Conservation (phyloP, 176 grass and related monocot species). For the Chloris gayana region DNA sequence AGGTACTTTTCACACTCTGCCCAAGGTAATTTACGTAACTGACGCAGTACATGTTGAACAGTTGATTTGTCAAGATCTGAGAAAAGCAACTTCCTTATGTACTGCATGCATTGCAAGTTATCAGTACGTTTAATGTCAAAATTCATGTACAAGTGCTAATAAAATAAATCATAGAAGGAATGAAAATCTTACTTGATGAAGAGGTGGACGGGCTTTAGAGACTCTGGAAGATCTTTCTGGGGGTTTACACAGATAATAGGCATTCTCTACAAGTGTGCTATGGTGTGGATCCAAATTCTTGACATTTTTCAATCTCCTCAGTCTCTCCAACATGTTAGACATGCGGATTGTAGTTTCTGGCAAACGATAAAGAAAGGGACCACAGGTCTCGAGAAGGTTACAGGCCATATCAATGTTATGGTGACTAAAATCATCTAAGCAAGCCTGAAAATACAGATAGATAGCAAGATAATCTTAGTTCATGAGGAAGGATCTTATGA, state of each 20-base stretch:
- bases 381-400: slow-evolving; percentile 96
- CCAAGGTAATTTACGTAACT: slow-evolving; percentile 77
- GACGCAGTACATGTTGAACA: slow-evolving; percentile 68
- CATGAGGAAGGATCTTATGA: too few relatives aligned
- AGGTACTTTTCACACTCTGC: slow-evolving; percentile 66
- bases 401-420: slow-evolving; percentile 99
- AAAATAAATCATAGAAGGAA: slow-evolving; percentile 27
- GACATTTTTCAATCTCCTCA: slow-evolving; percentile 97
- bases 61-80: slow-evolving; percentile 77
- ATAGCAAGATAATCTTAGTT: too few relatives aligned
- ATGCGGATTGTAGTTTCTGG: slow-evolving; percentile 95
- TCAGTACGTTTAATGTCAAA: slow-evolving; percentile 18
- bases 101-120: slow-evolving; percentile 56
- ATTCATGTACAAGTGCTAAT: slow-evolving; percentile 21
- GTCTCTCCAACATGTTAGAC: slow-evolving; percentile 95
- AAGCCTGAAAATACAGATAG: slow-evolving; percentile 56
- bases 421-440: slow-evolving; percentile 98
- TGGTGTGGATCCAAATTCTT: slow-evolving; percentile 98
- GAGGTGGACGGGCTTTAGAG: slow-evolving; percentile 83
- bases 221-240: slow-evolving; percentile 88
- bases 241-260: slow-evolving; percentile 96
- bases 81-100: slow-evolving; percentile 79
- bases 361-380: slow-evolving; percentile 87
- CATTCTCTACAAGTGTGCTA: slow-evolving; percentile 97
- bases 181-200: slow-evolving; percentile 77